Conservation (phyloP, 164 flowering plant genomes). For the Saururus chinensis region DNA sequence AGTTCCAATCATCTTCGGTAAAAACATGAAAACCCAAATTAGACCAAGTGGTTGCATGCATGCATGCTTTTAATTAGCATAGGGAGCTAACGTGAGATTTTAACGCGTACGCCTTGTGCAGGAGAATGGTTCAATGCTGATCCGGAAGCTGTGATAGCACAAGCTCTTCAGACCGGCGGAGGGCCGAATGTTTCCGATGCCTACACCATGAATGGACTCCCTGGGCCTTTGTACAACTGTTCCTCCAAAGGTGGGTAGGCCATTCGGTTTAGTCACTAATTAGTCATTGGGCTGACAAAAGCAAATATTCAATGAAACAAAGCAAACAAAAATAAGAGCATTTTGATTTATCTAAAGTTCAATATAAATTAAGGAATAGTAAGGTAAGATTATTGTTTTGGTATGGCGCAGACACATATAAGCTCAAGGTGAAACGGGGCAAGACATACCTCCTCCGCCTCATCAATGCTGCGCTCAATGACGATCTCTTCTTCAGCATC, state of each 20-base stretch:
- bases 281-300: too few relatives aligned
- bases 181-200: constrained; percentile 58
- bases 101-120: constrained; percentile 7
- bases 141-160: constrained; percentile 35
- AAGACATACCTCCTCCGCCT: constrained; percentile 44
- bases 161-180: constrained; percentile 41
- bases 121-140: constrained; percentile 57
- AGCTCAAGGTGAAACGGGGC: constrained; percentile 41
- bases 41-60: too few relatives aligned
- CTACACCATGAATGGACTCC: constrained; percentile 48
- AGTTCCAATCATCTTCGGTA: constrained; percentile 44
- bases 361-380: too few relatives aligned
- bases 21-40: too few relatives aligned
- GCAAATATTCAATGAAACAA: too few relatives aligned
- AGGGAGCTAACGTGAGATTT: neutral
- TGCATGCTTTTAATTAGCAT: too few relatives aligned
- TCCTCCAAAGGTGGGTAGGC: constrained; percentile 42
- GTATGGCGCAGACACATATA: constrained; percentile 33
- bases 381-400: neutral
- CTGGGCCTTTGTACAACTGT: constrained; percentile 53
- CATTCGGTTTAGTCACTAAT: too few relatives aligned
- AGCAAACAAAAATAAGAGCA: too few relatives aligned
- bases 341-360: too few relatives aligned
- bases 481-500: constrained; percentile 55
- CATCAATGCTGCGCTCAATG: constrained; percentile 62